phyloP scores from a whole-genome alignment of 2,329 filamentous ascomycete species.

The Stromatinia cepivora region DNA sequence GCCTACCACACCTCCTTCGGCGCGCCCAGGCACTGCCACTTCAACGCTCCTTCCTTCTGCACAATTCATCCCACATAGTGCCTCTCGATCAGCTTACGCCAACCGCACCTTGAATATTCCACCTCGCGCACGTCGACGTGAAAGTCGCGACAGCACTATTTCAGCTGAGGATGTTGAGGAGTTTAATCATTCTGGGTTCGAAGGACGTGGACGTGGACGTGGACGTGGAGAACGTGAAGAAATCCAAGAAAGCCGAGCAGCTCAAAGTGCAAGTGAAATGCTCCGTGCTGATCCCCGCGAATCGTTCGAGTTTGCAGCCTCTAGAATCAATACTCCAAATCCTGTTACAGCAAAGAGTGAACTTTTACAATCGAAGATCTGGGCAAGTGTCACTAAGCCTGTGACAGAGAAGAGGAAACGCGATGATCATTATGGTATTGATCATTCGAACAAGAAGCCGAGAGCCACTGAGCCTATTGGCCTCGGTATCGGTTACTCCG shows the following conservation, averaged over 20 bases:
- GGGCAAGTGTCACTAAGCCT: conserved; percentile 58
- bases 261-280: conserved; percentile 74
- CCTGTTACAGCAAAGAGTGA: conserved; percentile 45
- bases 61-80: conserved; percentile 61
- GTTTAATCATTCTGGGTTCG: conserved; percentile 52
- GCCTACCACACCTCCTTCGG: conserved; percentile 69
- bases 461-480: conserved; percentile 52
- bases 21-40: conserved; percentile 48
- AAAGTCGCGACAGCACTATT: conserved; percentile 83
- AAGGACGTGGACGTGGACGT: conserved; percentile 39
- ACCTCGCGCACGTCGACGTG: conserved; percentile 57
- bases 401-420: conserved; percentile 44
- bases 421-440: conserved; percentile 27
- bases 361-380: conserved; percentile 61
- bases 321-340: conserved; percentile 40
- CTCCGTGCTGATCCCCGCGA: conserved; percentile 57
- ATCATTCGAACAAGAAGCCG: conserved; percentile 49
- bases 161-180: conserved; percentile 63
- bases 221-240: conserved; percentile 56
- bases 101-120: conserved; percentile 30
- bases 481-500: conserved; percentile 52
- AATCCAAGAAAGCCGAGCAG: conserved; percentile 72
- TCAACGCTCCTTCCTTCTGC: conserved; percentile 60
- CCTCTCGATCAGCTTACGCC: conserved; percentile 50
- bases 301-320: conserved; percentile 42